A percentile compares a stretch with the other conserved stretches of the same genome.
phyloP scores from a whole-genome alignment of 495 filamentous ascomycete species.

The Entonaema liquescens region DNA sequence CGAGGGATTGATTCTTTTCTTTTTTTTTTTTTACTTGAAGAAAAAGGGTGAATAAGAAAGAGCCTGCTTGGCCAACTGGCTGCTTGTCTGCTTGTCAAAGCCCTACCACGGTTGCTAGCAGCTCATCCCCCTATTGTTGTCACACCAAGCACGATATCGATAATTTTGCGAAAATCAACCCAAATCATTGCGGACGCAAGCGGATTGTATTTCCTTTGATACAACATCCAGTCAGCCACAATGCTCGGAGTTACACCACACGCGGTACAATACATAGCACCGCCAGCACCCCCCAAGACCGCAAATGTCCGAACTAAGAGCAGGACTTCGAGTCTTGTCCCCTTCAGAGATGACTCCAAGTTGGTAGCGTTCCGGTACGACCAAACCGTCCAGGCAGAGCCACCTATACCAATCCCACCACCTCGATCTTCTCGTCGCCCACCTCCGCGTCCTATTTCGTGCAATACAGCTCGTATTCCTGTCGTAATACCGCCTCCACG shows the following conservation, averaged over 20 bases:
- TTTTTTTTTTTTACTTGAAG: neutral
- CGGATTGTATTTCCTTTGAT: slow-evolving; percentile 9
- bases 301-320: slow-evolving; percentile 48
- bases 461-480: slow-evolving; percentile 30
- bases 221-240: slow-evolving; percentile 26
- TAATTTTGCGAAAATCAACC: slow-evolving; percentile 5
- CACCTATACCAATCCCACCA: slow-evolving; percentile 63
- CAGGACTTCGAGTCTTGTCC: slow-evolving; percentile 45
- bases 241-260: slow-evolving; percentile 37
- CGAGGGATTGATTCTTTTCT: neutral
- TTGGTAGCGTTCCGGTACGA: slow-evolving; percentile 65
- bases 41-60: slow-evolving; percentile 3
- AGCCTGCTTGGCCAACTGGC: neutral
- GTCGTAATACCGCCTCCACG: slow-evolving; percentile 51
- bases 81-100: slow-evolving; percentile 17
- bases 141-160: slow-evolving; percentile 21
- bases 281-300: slow-evolving; percentile 49
- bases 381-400: slow-evolving; percentile 61
- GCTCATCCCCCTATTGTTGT: slow-evolving; percentile 11
- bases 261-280: slow-evolving; percentile 28
- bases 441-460: slow-evolving; percentile 40
- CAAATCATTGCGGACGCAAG: slow-evolving; percentile 7
- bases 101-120: slow-evolving; percentile 23
- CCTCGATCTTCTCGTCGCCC: slow-evolving; percentile 46
- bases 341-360: slow-evolving; percentile 58